Evolutionary conservation across 345 rosid genomes (phyloP).

Genomic region (Passiflora organensis): DNA sequence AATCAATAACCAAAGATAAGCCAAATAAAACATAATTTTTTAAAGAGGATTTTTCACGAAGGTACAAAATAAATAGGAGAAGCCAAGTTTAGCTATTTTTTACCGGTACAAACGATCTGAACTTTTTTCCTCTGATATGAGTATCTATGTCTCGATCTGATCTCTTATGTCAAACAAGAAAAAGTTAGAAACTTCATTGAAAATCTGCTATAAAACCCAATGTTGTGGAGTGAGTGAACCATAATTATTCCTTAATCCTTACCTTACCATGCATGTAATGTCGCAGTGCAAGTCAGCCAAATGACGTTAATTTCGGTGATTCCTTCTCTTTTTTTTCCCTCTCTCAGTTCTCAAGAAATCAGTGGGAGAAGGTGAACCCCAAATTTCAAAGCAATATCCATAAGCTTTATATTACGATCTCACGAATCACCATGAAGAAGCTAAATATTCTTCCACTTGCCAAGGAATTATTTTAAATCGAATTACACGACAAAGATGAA

Average conservation of each 20-base stretch:
- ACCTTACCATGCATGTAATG: constrained; percentile 15
- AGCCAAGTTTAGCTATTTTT: too few relatives aligned
- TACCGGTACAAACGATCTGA: too few relatives aligned
- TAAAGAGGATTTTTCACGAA: too few relatives aligned
- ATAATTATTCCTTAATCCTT: constrained; percentile 2
- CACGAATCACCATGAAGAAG: constrained; percentile 51
- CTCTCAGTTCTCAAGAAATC: constrained; percentile 7
- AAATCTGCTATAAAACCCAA: constrained; percentile 22
- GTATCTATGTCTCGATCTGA: too few relatives aligned
- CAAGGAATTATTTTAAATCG: constrained; percentile 2
- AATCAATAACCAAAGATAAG: too few relatives aligned
- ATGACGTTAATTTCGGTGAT: constrained; percentile 75
- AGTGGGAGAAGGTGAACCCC: constrained; percentile 39
- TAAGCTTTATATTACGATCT: constrained; percentile 33
- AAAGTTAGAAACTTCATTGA: constrained; percentile 8
- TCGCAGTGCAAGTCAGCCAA: constrained; percentile 39
- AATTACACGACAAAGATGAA: constrained; percentile 10
- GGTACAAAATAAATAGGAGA: too few relatives aligned
- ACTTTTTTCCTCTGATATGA: too few relatives aligned
- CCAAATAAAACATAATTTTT: too few relatives aligned
- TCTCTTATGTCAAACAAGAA: neutral
- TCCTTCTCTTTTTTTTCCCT: constrained; percentile 42
- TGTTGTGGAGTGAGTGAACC: neutral
- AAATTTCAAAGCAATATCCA: constrained; percentile 45
- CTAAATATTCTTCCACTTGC: constrained; percentile 49